Evolutionary conservation across 116 monocot genomes (phyloP).

Genomic region (Zostera marina): DNA sequence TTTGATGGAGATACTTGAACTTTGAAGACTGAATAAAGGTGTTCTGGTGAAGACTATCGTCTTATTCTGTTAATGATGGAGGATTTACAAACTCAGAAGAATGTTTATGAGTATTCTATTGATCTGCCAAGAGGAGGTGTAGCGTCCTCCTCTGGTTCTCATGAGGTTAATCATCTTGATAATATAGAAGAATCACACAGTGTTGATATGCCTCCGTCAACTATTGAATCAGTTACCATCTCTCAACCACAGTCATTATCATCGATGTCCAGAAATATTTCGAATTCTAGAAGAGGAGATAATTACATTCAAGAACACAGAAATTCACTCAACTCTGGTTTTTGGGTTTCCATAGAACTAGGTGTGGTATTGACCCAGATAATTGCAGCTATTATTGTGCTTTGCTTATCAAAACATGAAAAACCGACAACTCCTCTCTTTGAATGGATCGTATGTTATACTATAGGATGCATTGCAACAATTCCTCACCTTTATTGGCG

Average conservation of each 20-base stretch:
- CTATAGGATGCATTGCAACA: constrained; percentile 41
- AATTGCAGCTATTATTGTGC: constrained; percentile 38
- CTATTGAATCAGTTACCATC: constrained; percentile 5
- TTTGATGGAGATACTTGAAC: too few relatives aligned
- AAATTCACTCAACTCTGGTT: constrained; percentile 41
- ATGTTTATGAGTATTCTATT: constrained; percentile 30
- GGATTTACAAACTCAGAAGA: background rate
- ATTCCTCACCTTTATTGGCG: constrained; percentile 72
- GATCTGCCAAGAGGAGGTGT: constrained; percentile 16
- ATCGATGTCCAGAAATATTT: constrained; percentile 16
- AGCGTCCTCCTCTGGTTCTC: constrained; percentile 17
- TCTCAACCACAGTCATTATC: constrained; percentile 15
- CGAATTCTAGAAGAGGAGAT: constrained; percentile 28
- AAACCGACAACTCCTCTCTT: constrained; percentile 49
- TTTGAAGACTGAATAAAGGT: too few relatives aligned
- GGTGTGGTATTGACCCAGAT: constrained; percentile 41
- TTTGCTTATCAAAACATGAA: constrained; percentile 48
- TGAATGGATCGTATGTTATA: constrained; percentile 51
- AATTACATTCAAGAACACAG: constrained; percentile 30
- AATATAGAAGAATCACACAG: constrained; percentile 9
- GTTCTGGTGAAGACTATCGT: constrained; percentile 12
- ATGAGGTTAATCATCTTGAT: constrained; percentile 5
- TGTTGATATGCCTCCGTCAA: constrained; percentile 18
- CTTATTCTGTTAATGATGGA: constrained; percentile 43
- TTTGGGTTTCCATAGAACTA: constrained; percentile 52